These are phyloP conservation scores for Bruguiera sexangula DNA, from an alignment of 345 rosid species.

Conservation along the genomic window DNA sequence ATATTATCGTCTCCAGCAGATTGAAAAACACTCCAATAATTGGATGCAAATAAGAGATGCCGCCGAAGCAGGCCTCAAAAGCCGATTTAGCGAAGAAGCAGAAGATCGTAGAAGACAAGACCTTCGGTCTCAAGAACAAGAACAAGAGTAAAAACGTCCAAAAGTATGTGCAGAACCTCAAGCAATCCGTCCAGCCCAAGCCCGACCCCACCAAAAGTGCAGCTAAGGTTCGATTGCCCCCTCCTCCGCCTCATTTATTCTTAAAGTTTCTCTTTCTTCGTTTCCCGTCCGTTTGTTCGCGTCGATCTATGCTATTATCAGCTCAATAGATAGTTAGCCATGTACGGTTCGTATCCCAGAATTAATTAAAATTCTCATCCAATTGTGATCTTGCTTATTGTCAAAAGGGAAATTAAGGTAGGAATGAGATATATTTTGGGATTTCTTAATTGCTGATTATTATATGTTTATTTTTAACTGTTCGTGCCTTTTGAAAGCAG, in stretches of 20 bases:
- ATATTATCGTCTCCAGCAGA: neutral
- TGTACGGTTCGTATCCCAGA: neutral
- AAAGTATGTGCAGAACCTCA: slow-evolving; percentile 80
- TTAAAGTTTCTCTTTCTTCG: neutral
- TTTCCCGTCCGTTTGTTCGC: no score
- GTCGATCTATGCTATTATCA: no score
- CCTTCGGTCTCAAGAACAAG: slow-evolving; percentile 90
- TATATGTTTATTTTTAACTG: neutral
- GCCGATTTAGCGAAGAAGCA: slow-evolving; percentile 89
- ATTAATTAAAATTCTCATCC: neutral
- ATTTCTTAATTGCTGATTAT: neutral
- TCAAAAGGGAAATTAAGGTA: neutral
- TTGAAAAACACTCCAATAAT: neutral
- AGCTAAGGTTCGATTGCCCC: slow-evolving; percentile 52
- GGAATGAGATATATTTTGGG: neutral
- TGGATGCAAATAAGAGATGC: slow-evolving; percentile 61
- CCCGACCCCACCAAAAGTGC: slow-evolving; percentile 60
- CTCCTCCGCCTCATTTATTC: neutral
- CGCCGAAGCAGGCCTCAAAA: slow-evolving; percentile 85
- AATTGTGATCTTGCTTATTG: neutral
- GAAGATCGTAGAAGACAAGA: slow-evolving; percentile 89
- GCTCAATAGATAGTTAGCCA: no score
- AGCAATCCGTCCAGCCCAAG: slow-evolving; percentile 79
- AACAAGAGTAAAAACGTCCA: slow-evolving; percentile 95
- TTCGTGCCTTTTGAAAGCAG: slow-evolving; percentile 32